Percentiles rank a stretch among this genome's conserved stretches.
Evolutionary conservation across 257 asterid genomes (phyloP).

Genomic region (Knoxia roxburghii): DNA sequence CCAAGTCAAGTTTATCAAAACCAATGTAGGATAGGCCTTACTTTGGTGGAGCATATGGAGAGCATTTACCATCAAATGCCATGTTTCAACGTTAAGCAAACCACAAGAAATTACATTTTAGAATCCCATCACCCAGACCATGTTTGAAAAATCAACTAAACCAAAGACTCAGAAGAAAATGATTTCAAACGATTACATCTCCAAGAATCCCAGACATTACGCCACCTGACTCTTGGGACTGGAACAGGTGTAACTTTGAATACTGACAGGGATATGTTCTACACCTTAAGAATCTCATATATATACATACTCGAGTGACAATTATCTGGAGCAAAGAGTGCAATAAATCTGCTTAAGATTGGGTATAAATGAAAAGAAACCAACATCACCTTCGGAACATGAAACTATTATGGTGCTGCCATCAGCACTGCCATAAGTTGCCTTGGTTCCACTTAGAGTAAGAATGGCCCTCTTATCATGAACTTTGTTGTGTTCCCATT

Average conservation of each 20-base stretch:
- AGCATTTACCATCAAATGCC: not conserved
- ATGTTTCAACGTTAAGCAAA: not conserved
- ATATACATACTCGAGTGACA: not conserved
- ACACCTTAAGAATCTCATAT: not conserved
- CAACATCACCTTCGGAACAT: conserved; percentile 82
- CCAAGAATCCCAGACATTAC: not conserved
- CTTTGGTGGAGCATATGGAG: not conserved
- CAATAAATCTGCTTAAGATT: conserved; percentile 9
- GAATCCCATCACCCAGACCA: not conserved
- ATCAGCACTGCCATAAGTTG: conserved; percentile 89
- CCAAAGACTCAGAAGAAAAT: not conserved
- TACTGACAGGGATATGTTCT: not conserved
- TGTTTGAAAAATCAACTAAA: not conserved
- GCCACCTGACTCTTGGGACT: not conserved
- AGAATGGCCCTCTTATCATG: conserved; percentile 71
- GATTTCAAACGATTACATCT: not conserved
- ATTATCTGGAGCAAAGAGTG: too few relatives aligned
- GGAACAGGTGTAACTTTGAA: not conserved
- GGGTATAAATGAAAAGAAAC: conserved; percentile 4
- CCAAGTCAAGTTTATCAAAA: not conserved
- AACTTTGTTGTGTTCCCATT: conserved; percentile 84
- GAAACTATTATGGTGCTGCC: conserved; percentile 74
- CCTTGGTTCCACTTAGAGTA: conserved; percentile 70
- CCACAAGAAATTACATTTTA: not conserved
- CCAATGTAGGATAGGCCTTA: not conserved